Conservation (phyloP, 108 stramenopile genomes). For the Pseudonitzschia multistriata region DNA sequence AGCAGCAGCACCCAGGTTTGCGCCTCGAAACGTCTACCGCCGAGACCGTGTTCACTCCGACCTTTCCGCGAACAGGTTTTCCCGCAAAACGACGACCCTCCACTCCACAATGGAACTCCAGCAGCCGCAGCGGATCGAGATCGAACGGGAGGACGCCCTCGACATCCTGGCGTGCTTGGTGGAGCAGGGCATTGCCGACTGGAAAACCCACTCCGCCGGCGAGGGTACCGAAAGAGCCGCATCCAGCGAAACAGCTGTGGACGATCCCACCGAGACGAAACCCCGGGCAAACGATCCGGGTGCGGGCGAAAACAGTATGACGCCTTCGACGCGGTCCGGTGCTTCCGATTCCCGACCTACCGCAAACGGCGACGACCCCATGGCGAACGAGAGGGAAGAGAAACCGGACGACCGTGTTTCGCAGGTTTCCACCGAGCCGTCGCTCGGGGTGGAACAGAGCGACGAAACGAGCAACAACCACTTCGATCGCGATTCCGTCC, state of each 20-base stretch:
- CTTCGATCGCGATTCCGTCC: constrained; percentile 8
- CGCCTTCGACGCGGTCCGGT: neutral
- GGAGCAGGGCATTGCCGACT: constrained; percentile 44
- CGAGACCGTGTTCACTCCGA: constrained; percentile 26
- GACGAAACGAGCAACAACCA: neutral
- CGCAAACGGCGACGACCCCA: neutral
- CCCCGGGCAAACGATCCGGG: neutral
- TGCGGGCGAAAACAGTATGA: neutral
- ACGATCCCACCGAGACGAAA: neutral
- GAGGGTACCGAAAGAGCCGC: neutral
- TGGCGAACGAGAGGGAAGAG: constrained; percentile 11
- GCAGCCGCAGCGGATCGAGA: constrained; percentile 49
- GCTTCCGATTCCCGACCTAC: neutral
- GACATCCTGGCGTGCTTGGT: constrained; percentile 62
- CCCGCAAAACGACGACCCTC: neutral
- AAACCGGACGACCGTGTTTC: constrained; percentile 1
- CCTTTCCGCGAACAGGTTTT: constrained; percentile 21
- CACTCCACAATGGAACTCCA: constrained; percentile 23
- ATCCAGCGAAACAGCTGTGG: constrained; percentile 2
- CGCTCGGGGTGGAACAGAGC: neutral
- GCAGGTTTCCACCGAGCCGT: neutral
- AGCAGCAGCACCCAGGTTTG: neutral
- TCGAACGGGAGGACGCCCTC: constrained; percentile 67
- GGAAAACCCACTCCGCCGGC: constrained; percentile 6
- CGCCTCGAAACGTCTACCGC: neutral